These are phyloP conservation scores for Papiliotrema fonsecae DNA, from an alignment of 1,284 basidiomycete genomes.

Conservation along the genomic window DNA sequence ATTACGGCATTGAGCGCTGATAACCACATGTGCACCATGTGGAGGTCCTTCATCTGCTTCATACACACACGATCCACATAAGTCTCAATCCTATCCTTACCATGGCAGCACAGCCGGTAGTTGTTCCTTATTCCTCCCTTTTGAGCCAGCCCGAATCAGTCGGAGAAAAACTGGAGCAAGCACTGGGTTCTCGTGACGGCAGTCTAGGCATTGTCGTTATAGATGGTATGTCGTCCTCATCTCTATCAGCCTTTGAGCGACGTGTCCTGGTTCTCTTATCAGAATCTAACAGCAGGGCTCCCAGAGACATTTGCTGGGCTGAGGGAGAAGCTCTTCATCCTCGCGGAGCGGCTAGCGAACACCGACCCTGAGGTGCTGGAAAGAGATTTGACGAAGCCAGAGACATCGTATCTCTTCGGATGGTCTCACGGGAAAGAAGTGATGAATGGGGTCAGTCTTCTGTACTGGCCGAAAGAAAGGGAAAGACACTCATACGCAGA, in stretches of 20 bases:
- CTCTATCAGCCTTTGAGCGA: neutral
- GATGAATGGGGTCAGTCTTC: constrained; percentile 73
- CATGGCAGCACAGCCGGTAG: constrained; percentile 48
- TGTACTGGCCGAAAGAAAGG: neutral
- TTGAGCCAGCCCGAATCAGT: constrained; percentile 59
- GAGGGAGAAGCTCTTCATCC: constrained; percentile 64
- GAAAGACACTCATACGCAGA: constrained; percentile 13
- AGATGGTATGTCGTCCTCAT: constrained; percentile 42
- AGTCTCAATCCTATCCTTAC: neutral
- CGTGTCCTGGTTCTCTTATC: neutral
- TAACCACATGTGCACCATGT: too few relatives aligned
- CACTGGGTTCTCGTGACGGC: constrained; percentile 70
- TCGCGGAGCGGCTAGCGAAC: constrained; percentile 68
- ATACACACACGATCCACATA: too few relatives aligned
- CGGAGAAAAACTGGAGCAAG: constrained; percentile 56
- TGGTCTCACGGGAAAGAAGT: constrained; percentile 95
- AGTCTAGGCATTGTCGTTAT: constrained; percentile 76
- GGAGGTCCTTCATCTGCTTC: too few relatives aligned
- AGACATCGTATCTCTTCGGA: constrained; percentile 58
- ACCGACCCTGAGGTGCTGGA: constrained; percentile 63
- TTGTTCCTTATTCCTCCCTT: constrained; percentile 64
- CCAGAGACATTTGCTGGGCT: constrained; percentile 60
- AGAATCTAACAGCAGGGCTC: constrained; percentile 52
- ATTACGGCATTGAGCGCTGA: too few relatives aligned
- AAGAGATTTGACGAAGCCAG: constrained; percentile 54